phyloP scores from a whole-genome alignment of 108 stramenopile species.

The Licmophora abbreviata region DNA sequence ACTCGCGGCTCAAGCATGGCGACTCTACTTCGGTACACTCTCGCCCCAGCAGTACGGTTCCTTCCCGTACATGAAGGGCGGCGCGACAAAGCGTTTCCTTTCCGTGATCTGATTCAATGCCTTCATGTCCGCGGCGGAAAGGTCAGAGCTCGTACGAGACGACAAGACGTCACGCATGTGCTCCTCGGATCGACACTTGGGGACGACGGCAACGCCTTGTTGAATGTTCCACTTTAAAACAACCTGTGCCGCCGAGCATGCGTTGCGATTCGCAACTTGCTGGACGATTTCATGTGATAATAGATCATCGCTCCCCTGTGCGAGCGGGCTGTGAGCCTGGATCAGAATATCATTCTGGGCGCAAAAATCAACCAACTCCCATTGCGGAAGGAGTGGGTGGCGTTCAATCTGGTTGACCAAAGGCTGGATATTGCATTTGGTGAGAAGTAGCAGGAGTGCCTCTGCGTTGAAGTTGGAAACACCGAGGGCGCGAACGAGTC shows the following conservation, averaged over 20 bases:
- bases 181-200: slow-evolving; percentile 35
- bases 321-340: slow-evolving; percentile 58
- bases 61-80: slow-evolving; percentile 55
- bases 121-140: slow-evolving; percentile 48
- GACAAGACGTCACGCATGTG: slow-evolving; percentile 33
- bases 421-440: slow-evolving; percentile 39
- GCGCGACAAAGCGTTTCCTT: slow-evolving; percentile 52
- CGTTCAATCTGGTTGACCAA: slow-evolving; percentile 79
- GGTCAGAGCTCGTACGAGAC: slow-evolving; percentile 6
- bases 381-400: slow-evolving; percentile 66
- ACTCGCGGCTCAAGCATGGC: too few relatives aligned
- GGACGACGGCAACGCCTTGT: slow-evolving; percentile 50
- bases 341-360: slow-evolving; percentile 37
- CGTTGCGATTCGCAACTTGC: slow-evolving; percentile 20
- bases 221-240: slow-evolving; percentile 66
- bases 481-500: slow-evolving; percentile 42
- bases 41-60: background rate
- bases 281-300: slow-evolving; percentile 10
- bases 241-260: slow-evolving; percentile 47
- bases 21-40: background rate
- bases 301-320: slow-evolving; percentile 28
- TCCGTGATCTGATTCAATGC: slow-evolving; percentile 31
- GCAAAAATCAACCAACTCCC: slow-evolving; percentile 60
- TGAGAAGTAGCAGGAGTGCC: slow-evolving; percentile 44
- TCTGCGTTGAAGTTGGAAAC: slow-evolving; percentile 66